Evolutionary conservation across 495 filamentous ascomycete species (phyloP), one percentile per base, ranked within the genome.

Genomic region (Tuber indicum): DNA sequence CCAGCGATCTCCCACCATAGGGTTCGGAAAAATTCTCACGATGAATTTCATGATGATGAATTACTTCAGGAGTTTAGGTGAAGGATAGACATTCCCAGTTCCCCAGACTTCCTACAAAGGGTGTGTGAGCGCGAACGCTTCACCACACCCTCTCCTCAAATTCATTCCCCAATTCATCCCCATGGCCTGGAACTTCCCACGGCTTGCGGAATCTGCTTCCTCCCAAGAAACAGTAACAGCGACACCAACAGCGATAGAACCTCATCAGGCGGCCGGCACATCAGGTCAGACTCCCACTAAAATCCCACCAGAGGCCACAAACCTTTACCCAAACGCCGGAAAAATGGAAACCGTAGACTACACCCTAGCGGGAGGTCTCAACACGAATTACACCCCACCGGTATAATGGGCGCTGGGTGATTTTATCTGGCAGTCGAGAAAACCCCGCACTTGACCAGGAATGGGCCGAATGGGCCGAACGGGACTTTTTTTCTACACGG

Each of bases 401-500:
- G 89, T 93, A 1, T 96, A 96, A 84, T 88, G 88, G 23, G 86
- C 90, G 0, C 84, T 90, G 70, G 90, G 89, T 74, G 92, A 94
- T 77, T 94, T 92, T 79, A 92, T 93, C 81, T 94, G 89, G 82
- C 85, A 93, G 76, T 93, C 91, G 1, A 85, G 94, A 75, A 75
- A 86, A 87, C 9, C 87, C 95, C 12, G 91, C 87, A 9, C 85
- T 94, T 2, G 93, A 94, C 80, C 91, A 94, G 77, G 94, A 97
- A 85, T 97, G 88, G 87, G 94, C 96, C 78, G 94, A 84, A 86
- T 96, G 0, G 94, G 96, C 82, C 87, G n/a, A n/a, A n/a, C n/a
- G n/a, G n/a, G n/a, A n/a, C n/a, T n/a, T 94, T 23, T 94, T 23
- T 97, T 97, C 89, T 91, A 93, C 81, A 89, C 93, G 82, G 93